Base-by-base conservation (phyloP, 176 grass and related monocot genomes). In the Bolboschoenus planiculmis region DNA sequence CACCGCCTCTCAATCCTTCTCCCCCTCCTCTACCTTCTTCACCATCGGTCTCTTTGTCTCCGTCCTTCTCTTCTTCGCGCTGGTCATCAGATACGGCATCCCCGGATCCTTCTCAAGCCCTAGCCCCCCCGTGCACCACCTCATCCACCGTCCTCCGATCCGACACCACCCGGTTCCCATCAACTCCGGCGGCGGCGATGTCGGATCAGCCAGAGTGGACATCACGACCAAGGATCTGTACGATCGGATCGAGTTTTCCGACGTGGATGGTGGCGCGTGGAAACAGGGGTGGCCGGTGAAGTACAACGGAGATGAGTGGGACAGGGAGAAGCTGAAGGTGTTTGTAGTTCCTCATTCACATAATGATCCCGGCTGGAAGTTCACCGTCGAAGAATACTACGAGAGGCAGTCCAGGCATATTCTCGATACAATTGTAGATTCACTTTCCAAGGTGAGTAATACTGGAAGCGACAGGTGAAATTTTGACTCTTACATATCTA, bases 361-460 rank as follows among this genome's bases (percentile, higher is more conserved):
- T 82, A 98, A 98, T 58, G 96, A 98, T 83, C 96, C 96, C 8
- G 96, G 96, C 0, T 98, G 96, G 96, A 90, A 87, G 86, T 81
- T 86, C 84, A 98, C 96, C 40, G 89, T 98, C 33, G 96, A 98
- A 88, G 96, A 98, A 82, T 98, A 98, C 87, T 98, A 98, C 84
- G 30, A 88, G 35, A 83, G 82, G 18, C 92, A 98, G 86, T 98
- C 96, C n/a, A 87, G 92, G 11, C 79, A 93, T 73, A 98, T 98
- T 40, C 89, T 98, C 27, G 96, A 98, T 54, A 91, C 96, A 34
- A 95, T 98, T 56, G 74, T 98, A 10, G 92, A 98, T 2, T 88
- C 96, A 6, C 96, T 98, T 31, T 90, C 90, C 43, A 95, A 98
- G 96, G n/a, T n/a, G n/a, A n/a, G n/a, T n/a, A n/a, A n/a, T n/a